Evolutionary conservation across 2,329 filamentous ascomycete genomes (phyloP), one percentile per base, ranked within the genome.

Genomic region (Emergomyces pasteurianus): DNA sequence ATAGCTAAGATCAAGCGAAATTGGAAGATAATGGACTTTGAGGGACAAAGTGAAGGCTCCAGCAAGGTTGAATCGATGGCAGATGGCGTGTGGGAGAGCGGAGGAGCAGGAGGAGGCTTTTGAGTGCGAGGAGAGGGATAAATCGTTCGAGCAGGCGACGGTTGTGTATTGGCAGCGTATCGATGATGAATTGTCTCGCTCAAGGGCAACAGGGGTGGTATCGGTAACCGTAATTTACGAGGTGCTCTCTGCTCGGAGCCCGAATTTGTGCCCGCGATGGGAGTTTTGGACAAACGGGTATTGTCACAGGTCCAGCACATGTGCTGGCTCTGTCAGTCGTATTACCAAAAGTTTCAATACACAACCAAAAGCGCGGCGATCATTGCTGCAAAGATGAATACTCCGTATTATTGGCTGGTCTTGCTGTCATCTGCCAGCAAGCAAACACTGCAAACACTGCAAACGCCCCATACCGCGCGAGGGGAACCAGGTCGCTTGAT

Each of bases 151-250:
- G 1, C 42, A 26, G 23, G 46, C 46, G 23, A 47, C 21, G 9
- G 18, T 47, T 1, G 23, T 46, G 54, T 57, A 57, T 57, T 43
- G 54, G 38, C 38, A 16, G 38, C 38, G 54, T 57, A 57, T 54
- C 38, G 54, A 57, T 46, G 54, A 57, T 57, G 54, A 57, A 34
- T 57, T 57, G 54, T 57, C 46, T 57, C 54, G 16, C n/a, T 18
- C 21, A 31, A 34, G 16, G 7, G 49, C 49, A n/a, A 52, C 9
- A 21, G 21, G 14, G 21, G 5, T 18, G n/a, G 53, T 42, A 36
- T 26, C 38, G 38, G 31, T 26, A 18, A 46, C 54, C 14, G 54
- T 57, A 46, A 31, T 46, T 57, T 57, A 57, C 54, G 23, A 16
- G 5, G 42, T n/a, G 5, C 3, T 12, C 12, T 28, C 31, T 31